Base-by-base conservation (phyloP, 306 rosid genomes). In the Casuarina cunninghamiana region DNA sequence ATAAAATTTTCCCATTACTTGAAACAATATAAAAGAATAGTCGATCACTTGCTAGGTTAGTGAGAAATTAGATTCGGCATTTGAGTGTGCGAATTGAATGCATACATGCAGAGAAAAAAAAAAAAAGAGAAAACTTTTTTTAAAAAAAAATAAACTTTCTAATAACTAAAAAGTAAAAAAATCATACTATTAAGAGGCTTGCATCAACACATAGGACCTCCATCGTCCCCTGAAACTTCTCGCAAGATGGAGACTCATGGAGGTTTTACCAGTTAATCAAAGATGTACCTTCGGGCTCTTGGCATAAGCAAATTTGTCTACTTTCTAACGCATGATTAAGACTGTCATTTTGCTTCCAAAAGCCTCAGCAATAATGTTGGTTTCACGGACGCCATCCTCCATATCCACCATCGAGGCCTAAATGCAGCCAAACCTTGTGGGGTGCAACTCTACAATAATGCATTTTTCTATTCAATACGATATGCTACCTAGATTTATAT, bases 251-350 rank as follows among this genome's bases (percentile, higher is more conserved):
- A 26, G 32, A 26, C 32, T 26, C 10, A 46, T 26, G 21, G 54
- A 70, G 54, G 54, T 49, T 66, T 19, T 2, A 2, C 53, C 37
- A 39, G 55, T 53, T 54, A 43, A 72, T 46, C 46, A 77, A 79
- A 68, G 58, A 9, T 60, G 0, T 10, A 0, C 69, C 69, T 61
- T 62, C 55, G 53, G 60, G n/a, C 69, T 83, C 46, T 76, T 37
- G 75, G 38, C 37, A 78, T 85, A 86, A 87, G 93, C 96, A 75
- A 89, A 81, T 72, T 87, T 89, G 93, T 91, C 90, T 79, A 16
- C 6, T 73, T 50, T 26, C 26, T 46, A 72, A 54, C 26, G 32
- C n/a, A 74, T 62, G 43, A 63, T 65, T 39, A 39, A 38, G 70
- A 65, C 39, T n/a, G 70, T 65, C 70, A 3, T 66, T 42, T 12